Base-by-base conservation (phyloP, 2,329 filamentous ascomycete species). In the Neospermospora avenae region DNA sequence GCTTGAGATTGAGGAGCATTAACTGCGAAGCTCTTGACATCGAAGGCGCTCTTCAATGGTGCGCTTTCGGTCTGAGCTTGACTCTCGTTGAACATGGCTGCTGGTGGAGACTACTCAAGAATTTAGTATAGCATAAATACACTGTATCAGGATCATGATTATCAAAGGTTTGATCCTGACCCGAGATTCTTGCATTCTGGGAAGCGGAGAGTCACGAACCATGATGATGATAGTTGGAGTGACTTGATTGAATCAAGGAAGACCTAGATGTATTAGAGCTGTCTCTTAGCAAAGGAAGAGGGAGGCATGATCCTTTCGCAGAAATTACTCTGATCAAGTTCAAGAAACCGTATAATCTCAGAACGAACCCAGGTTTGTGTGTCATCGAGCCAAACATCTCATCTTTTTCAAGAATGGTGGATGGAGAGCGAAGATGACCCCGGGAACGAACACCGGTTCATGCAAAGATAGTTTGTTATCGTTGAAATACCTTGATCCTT, bases 241-340 rank as follows among this genome's bases (percentile, higher is more conserved):
- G 35, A 10, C 24, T 37, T 53, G 25, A 35, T 45, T 42, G 62
- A 64, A 66, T 71, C 65, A 71, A 69, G 66, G 69, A n/a, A 67
- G 64, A 71, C 72, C 71, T 77, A 72, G 72, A 65, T 68, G 70
- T 72, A 75, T 77, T 77, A 75, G 72, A 74, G 66, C 57, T 71
- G 67, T 69, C 71, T 65, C 65, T 67, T 58, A 62, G 70, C 68
- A 66, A 71, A 69, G 74, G 73, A 70, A 74, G 77, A 77, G 79
- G 79, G 83, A 84, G 84, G 90, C 91, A 96, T 96, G 91, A 95
- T 96, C 89, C 92, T 96, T 95, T 92, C 92, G 92, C 92, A 92
- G 89, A 91, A 91, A 95, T 95, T 93, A 93, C 93, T 91, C 89
- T 91, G 90, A 93, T 93, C 90, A 93, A 93, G 90, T 93, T 91